These are phyloP conservation scores for Rhododendron vialii DNA, from an alignment of 148 eudicot species.

Conservation along the genomic window DNA sequence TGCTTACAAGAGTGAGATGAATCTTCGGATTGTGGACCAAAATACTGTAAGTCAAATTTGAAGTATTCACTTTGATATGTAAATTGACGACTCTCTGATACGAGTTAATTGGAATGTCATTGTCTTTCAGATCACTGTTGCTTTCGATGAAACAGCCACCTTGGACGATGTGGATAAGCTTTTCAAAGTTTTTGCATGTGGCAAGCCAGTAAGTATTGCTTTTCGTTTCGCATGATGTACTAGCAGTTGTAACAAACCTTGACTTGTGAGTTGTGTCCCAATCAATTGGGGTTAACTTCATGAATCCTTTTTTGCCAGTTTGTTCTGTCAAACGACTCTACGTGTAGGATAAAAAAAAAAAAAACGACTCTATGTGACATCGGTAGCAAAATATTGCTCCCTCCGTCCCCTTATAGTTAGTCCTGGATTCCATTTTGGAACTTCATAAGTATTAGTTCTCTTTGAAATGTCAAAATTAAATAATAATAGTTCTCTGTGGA, in stretches of 20 bases:
- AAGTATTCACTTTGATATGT: background rate
- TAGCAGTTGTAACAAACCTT: background rate
- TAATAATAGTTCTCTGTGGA: background rate
- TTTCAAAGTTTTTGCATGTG: slow-evolving; percentile 73
- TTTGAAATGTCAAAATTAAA: background rate
- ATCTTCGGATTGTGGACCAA: slow-evolving; percentile 71
- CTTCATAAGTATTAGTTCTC: background rate
- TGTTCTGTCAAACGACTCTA: background rate
- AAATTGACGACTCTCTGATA: background rate
- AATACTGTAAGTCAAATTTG: slow-evolving; percentile 58
- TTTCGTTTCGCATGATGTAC: background rate
- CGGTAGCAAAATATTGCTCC: background rate
- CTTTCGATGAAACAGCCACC: slow-evolving; percentile 90
- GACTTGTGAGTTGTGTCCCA: background rate
- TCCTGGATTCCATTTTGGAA: background rate
- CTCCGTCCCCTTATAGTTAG: background rate
- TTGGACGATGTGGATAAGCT: slow-evolving; percentile 87
- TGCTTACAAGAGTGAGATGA: slow-evolving; percentile 76
- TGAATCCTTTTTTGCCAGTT: background rate
- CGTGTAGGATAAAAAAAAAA: too few relatives aligned
- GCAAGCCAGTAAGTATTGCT: slow-evolving; percentile 64
- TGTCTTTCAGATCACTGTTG: slow-evolving; percentile 62
- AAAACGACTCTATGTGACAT: background rate
- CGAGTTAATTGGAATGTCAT: slow-evolving; percentile 7
- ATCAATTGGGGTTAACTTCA: background rate